phyloP scores from a whole-genome alignment of 176 grass and related monocot species.

The Urochloa ruziziensis region DNA sequence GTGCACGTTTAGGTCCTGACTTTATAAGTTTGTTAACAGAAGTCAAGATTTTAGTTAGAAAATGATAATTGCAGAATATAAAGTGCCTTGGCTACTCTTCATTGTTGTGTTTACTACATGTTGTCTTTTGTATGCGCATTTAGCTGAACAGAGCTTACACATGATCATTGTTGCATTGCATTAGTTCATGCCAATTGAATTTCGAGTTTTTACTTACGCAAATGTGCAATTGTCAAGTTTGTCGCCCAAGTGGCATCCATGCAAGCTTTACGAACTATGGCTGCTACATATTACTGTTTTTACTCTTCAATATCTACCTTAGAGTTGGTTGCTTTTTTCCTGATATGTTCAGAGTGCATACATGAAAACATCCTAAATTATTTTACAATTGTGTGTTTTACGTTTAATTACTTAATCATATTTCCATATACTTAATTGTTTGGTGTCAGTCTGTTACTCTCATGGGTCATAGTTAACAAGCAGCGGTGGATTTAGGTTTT shows the following conservation, averaged over 20 bases:
- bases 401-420: conserved; percentile 7
- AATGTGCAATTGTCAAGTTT: background rate
- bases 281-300: background rate
- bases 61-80: background rate
- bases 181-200: background rate
- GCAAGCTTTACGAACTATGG: background rate
- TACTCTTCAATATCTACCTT: background rate
- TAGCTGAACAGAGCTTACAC: background rate
- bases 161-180: background rate
- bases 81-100: background rate
- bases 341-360: conserved; percentile 23
- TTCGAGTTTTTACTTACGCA: background rate
- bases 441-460: background rate
- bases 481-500: background rate
- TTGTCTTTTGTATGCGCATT: background rate
- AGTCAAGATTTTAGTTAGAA: background rate
- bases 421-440: background rate
- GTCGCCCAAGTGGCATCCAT: background rate
- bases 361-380: background rate
- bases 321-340: background rate
- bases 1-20: background rate
- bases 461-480: conserved; percentile 4
- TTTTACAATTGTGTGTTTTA: background rate
- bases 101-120: background rate
- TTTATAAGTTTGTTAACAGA: background rate